Conservation (phyloP, 2,329 filamentous ascomycete genomes). For the Trichoderma sp. region DNA sequence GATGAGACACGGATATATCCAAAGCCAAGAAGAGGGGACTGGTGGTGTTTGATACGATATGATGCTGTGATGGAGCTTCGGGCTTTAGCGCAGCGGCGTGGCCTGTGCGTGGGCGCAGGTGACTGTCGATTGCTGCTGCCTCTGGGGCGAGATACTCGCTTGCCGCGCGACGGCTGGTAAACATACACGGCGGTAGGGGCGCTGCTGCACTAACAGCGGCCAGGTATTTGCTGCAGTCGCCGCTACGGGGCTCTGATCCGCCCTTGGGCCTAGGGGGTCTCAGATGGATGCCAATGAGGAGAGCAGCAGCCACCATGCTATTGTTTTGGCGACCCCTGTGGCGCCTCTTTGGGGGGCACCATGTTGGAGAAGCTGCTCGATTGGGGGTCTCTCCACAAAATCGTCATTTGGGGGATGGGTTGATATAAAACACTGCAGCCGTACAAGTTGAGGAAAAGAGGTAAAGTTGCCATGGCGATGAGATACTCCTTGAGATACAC, state of each 20-base stretch:
- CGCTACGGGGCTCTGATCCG: slow-evolving; percentile 14
- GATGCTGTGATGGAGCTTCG: neutral
- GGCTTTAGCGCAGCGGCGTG: slow-evolving; percentile 14
- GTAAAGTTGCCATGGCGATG: neutral
- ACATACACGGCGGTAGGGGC: neutral
- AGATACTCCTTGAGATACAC: neutral
- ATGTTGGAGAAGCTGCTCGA: neutral
- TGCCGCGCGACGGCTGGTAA: neutral
- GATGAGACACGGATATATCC: neutral
- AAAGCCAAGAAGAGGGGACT: neutral
- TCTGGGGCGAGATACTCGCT: neutral
- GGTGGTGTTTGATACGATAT: neutral
- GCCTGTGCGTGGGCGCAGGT: slow-evolving; percentile 27
- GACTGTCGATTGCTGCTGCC: slow-evolving; percentile 15
- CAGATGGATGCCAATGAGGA: slow-evolving; percentile 11
- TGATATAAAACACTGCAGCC: too few relatives aligned
- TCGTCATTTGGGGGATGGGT: neutral
- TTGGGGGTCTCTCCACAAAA: neutral
- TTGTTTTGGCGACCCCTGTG: neutral
- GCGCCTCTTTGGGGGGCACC: neutral
- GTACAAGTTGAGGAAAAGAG: too few relatives aligned
- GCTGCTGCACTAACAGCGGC: neutral
- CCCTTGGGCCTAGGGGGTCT: neutral
- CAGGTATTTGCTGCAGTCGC: neutral
- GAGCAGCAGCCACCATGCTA: slow-evolving; percentile 1